phyloP scores from a whole-genome alignment of 163 green algal species.

The Chlorella variabilis region DNA sequence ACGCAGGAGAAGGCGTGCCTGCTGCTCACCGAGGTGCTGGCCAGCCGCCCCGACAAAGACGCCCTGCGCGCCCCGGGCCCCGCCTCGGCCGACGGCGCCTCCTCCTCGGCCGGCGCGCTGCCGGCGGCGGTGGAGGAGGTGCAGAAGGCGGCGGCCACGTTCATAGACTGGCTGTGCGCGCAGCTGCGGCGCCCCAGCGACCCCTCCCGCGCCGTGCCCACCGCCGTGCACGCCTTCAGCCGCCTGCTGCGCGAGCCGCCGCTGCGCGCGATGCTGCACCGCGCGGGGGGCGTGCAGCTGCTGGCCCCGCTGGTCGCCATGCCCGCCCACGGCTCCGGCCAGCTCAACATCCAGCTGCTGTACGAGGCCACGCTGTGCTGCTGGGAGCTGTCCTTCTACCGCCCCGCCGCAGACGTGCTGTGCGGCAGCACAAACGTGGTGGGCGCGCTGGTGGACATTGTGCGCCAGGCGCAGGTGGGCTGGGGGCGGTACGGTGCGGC shows the following conservation, averaged over 20 bases:
- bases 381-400: conserved; percentile 92
- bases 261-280: conserved; percentile 76
- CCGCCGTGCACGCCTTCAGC: conserved; percentile 71
- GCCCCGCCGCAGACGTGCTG: conserved; percentile 71
- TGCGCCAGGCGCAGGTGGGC: conserved; percentile 56
- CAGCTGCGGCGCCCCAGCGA: conserved; percentile 87
- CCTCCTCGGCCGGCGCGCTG: conserved; percentile 9
- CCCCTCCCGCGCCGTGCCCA: conserved; percentile 64
- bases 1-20: conserved; percentile 89
- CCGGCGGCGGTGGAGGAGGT: conserved; percentile 9
- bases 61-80: neutral
- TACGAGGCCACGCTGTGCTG: conserved; percentile 93
- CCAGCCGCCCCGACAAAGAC: conserved; percentile 58
- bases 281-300: conserved; percentile 71
- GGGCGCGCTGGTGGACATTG: conserved; percentile 78
- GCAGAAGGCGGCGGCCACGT: conserved; percentile 50
- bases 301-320: conserved; percentile 79
- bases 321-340: conserved; percentile 34
- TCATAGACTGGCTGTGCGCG: conserved; percentile 87
- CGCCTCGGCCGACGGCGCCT: neutral
- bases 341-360: conserved; percentile 87
- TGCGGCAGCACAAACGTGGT: conserved; percentile 54
- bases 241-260: conserved; percentile 82
- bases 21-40: conserved; percentile 80
- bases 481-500: neutral